Evolutionary conservation across 1,284 basidiomycete species (phyloP), one percentile per base, ranked within the genome.

Genomic region (Hemileia vastatrix): DNA sequence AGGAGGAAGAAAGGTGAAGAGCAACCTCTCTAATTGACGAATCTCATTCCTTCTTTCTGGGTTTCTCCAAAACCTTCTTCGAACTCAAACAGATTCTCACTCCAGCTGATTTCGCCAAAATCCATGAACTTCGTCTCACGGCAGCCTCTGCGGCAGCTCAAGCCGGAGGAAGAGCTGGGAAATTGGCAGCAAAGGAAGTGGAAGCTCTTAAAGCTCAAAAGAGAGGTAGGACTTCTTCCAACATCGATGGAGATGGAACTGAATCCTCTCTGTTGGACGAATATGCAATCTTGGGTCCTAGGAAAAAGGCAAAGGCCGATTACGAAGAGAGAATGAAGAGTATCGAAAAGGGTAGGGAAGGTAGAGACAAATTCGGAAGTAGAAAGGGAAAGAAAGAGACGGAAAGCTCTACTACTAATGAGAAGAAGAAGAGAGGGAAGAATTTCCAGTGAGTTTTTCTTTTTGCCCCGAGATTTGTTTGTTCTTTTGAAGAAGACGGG

Each of bases 281-380:
- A 71, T 81, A 81, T 65, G 89, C 92, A 73, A 97, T 98, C 67
- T 80, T 97, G 2, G 94, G 95, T 1, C 89, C 90, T 4, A 84
- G 89, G 61, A 97, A 97, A 80, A 94, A 92, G 78, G 81, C 82
- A 33, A 98, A 97, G 77, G 84, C 88, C 1, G 87, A 90, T 72
- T 97, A 98, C 76, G 90, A 90, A 64, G 93, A 95, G 76, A 86
- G 94, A 23, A 84, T 98, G 78, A 92, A 87, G 2, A 87, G 85
- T 15, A 90, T 97, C 70, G 84, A 87, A 72, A 88, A 90, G 76
- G 94, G 94, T 1, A 83, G 94, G 33, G 93, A 98, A 77, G 95
- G 90, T 0, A 83, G 95, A 55, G 93, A 95, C 72, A 97, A 95
- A 80, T 98, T 86, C 73, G 90, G n/a, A 11, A 40, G 36, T 40